phyloP scores from a whole-genome alignment of 768 basidiomycete species.

The Tylopilus felleus region DNA sequence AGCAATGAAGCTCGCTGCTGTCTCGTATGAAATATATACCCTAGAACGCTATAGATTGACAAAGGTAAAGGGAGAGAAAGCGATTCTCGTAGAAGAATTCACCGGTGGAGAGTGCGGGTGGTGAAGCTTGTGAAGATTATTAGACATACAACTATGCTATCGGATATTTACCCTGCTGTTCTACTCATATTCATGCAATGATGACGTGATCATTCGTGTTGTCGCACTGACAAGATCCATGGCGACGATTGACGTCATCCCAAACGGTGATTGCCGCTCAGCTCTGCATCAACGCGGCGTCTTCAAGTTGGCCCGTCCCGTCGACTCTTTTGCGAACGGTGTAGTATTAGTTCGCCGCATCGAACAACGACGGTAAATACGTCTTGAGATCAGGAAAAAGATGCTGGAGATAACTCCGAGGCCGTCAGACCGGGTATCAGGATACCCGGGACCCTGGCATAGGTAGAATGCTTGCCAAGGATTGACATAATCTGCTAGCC shows the following conservation, averaged over 20 bases:
- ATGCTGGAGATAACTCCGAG: not conserved
- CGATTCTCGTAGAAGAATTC: slow-evolving; percentile 59
- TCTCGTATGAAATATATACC: slow-evolving; percentile 73
- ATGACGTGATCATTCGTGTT: not conserved
- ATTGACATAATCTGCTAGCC: too few relatives aligned
- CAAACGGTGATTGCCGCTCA: not conserved
- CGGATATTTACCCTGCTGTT: not conserved
- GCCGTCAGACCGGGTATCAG: not conserved
- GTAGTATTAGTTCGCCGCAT: too few relatives aligned
- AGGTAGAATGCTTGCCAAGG: too few relatives aligned
- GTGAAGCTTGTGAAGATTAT: slow-evolving; percentile 36
- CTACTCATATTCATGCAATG: not conserved
- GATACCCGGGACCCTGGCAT: not conserved
- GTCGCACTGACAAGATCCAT: not conserved
- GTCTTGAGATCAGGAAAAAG: too few relatives aligned
- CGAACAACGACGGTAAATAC: not conserved
- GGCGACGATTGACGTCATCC: not conserved
- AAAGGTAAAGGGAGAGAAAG: slow-evolving; percentile 59
- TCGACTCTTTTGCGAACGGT: too few relatives aligned
- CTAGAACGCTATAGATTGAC: slow-evolving; percentile 73
- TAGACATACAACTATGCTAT: not conserved
- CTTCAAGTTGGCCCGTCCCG: not conserved
- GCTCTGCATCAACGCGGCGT: not conserved
- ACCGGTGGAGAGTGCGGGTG: slow-evolving; percentile 65
- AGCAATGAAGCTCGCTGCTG: slow-evolving; percentile 78